Evolutionary conservation across 768 basidiomycete species (phyloP).

Genomic region (Hericium erinaceus): DNA sequence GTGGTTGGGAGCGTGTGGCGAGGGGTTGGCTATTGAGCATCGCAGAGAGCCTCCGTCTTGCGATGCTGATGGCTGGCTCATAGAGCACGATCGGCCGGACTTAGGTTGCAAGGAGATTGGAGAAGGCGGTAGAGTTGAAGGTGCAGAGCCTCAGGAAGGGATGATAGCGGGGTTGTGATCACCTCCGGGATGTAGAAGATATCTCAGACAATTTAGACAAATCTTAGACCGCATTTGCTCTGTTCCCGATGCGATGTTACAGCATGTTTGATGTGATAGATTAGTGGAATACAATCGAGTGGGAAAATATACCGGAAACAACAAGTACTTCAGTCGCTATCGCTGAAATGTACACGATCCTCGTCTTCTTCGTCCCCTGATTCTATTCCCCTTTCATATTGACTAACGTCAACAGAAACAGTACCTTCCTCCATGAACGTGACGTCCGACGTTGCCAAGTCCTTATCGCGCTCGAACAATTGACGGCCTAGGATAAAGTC

Average conservation of each 20-base stretch:
- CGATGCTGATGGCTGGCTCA: slow-evolving; percentile 42
- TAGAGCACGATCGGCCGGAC: slow-evolving; percentile 43
- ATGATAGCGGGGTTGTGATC: slow-evolving; percentile 10
- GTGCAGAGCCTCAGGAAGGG: slow-evolving; percentile 3
- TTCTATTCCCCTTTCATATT: slow-evolving; percentile 63
- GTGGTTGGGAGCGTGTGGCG: slow-evolving; percentile 53
- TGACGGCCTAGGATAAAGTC: slow-evolving; percentile 61
- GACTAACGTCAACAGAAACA: slow-evolving; percentile 80
- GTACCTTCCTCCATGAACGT: slow-evolving; percentile 75
- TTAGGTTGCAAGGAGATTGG: slow-evolving; percentile 52
- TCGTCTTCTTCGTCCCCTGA: slow-evolving; percentile 62
- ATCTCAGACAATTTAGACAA: neutral
- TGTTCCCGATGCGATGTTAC: too few species aligned
- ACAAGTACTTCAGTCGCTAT: slow-evolving; percentile 47
- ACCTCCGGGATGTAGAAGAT: neutral
- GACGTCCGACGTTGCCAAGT: slow-evolving; percentile 67
- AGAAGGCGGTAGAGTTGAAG: slow-evolving; percentile 29
- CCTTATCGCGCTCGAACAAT: slow-evolving; percentile 77
- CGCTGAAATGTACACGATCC: slow-evolving; percentile 65
- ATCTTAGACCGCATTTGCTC: neutral
- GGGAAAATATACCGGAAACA: too few species aligned
- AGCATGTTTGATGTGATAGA: too few species aligned
- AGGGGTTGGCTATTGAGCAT: slow-evolving; percentile 35
- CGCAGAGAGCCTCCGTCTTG: slow-evolving; percentile 26
- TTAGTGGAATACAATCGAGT: too few species aligned